Evolutionary conservation across 257 asterid species (phyloP), one percentile per base, ranked within the genome.

Genomic region (Cinchona pubescens): DNA sequence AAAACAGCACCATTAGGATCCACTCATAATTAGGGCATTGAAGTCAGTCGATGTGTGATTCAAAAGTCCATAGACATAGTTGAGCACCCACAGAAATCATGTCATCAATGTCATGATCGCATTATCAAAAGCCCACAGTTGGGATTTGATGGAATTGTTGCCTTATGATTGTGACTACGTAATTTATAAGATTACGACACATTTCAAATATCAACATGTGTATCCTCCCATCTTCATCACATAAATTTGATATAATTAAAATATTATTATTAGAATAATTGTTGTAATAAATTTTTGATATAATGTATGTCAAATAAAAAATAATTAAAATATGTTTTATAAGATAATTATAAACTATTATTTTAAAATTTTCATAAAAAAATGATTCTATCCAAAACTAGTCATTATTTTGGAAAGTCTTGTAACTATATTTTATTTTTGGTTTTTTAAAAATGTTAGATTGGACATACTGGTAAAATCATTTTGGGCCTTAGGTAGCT

Each of bases 101-200:
- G 81, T 68, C 84, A 60, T 67, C 56, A 32, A 49, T 51, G 65
- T 61, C 78, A 80, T 76, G 35, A 76, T 80, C 73, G 3, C 75
- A 18, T 72, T 62, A 71, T 76, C 59, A 53, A 46, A 64, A 59
- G 35, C 27, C 38, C 67, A 69, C 38, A 14, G n/a, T 37, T 48
- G 59, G 14, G n/a, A 40, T 67, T 67, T 2, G 40, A 13, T n/a
- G 38, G 58, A 67, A 27, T 11, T 43, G 58, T 27, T 67, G 37
- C 38, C 38, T 35, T 15, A 2, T 46, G 73, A 69, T 45, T 27
- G 60, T 45, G 60, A 68, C 59, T 68, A 0, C n/a, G 4, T 40
- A 0, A 23, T 23, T 62, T 15, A 4, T 0, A 2, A 4, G 11
- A 19, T 34, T 21, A 29, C 16, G 14, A 34, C 27, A 63, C 40